Base-by-base conservation (phyloP, 441 rosid species). In the Gossypium trilobum region DNA sequence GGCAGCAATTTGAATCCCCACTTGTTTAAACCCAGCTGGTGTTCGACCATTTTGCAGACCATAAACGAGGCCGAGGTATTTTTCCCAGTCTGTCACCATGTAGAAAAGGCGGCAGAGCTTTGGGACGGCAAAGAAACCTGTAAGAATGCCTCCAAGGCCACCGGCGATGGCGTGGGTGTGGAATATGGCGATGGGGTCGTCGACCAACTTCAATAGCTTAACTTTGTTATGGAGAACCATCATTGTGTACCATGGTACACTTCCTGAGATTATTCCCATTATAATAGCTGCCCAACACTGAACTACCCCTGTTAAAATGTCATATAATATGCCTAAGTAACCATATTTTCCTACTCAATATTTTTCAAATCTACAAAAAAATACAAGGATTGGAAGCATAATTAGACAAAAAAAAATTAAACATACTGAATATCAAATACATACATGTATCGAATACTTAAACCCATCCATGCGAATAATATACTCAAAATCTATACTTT, bases 131-230 rank as follows among this genome's bases (percentile, higher is more conserved):
- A 88, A 79, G 51, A 88, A 25, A 0, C 91, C 91, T 0, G 87
- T 77, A 13, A 85, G 86, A 48, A 85, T 50, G 64, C 91, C 93
- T 4, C 91, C 93, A 0, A 87, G 83, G 78, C 75, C 44, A 3
- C 88, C 87, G 6, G 89, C 85, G 2, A 85, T 56, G 19, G 93
- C 89, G 10, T 88, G 93, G 16, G 89, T 85, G 82, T 87, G 89
- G 80, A 88, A 82, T 23, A 86, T 75, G 66, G 87, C 85, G 78
- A 86, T 74, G 5, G 90, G 84, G 61, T 88, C 87, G 5, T 88
- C 92, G 3, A 86, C 75, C 2, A 20, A 55, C 13, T 39, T 73
- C 8, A 86, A 63, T 27, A 85, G 36, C 63, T 73, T 78, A 5
- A 70, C 29, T 68, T 82, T 80, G 31, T 78, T 82, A 31, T 82